A percentile compares a stretch with the other conserved stretches of the same genome.
Conservation (phyloP, 139 green algal species). For the Volvox africanus region DNA sequence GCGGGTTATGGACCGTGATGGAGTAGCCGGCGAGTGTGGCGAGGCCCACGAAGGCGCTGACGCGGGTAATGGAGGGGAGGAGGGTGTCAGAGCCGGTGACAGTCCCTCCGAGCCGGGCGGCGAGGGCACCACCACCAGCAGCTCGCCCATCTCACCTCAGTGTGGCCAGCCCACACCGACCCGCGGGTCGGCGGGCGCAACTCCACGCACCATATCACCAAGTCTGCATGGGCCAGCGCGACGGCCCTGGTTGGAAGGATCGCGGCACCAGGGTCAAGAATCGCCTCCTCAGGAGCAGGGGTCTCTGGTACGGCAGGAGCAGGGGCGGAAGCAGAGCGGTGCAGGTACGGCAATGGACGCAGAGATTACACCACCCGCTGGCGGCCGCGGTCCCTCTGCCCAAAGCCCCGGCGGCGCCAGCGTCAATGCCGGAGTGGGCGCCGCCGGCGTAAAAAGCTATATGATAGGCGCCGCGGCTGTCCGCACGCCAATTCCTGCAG, state of each 20-base stretch:
- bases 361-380: no score
- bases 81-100: not conserved
- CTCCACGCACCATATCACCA: not conserved
- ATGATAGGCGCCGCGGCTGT: not conserved
- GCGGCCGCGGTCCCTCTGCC: no score
- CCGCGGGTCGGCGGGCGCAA: not conserved
- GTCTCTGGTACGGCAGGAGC: not conserved
- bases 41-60: not conserved
- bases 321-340: no score
- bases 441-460: not conserved
- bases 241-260: not conserved
- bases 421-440: not conserved
- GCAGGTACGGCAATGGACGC: not conserved
- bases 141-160: constrained; percentile 22
- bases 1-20: no score
- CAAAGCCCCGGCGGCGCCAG: no score
- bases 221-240: not conserved
- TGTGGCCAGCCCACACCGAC: constrained; percentile 10
- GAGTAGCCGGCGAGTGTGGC: no score
- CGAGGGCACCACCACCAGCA: not conserved
- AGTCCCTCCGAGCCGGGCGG: not conserved
- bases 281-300: no score
- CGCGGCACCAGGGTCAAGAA: no score
- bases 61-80: not conserved
- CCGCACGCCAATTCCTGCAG: not conserved